Evolutionary conservation across 2,329 filamentous ascomycete genomes (phyloP).

Genomic region (Fusarium siculi): DNA sequence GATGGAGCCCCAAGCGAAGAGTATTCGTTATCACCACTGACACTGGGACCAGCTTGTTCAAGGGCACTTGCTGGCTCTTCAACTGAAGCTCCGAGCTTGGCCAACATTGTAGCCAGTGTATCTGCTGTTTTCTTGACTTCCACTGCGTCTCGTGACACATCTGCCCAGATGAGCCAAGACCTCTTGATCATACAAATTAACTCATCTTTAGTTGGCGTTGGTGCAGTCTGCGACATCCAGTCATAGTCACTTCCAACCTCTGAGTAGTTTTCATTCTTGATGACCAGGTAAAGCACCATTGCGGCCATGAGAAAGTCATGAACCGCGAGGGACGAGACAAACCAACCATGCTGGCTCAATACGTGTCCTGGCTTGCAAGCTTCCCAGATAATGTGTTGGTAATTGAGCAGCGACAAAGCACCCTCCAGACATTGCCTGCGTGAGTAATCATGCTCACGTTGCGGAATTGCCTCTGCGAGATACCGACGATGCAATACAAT

Average conservation of each 20-base stretch:
- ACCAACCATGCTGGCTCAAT: conserved; percentile 64
- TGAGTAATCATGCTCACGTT: conserved; percentile 62
- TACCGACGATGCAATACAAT: conserved; percentile 67
- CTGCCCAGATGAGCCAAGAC: conserved; percentile 58
- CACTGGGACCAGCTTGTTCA: background rate
- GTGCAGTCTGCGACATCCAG: conserved; percentile 49
- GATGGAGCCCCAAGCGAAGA: conserved; percentile 34
- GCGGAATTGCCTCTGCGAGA: conserved; percentile 55
- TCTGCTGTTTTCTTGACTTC: conserved; percentile 60
- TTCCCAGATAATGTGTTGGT: conserved; percentile 60
- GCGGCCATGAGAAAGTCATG: conserved; percentile 71
- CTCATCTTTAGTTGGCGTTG: conserved; percentile 50
- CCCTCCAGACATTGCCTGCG: conserved; percentile 61
- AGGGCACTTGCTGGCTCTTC: conserved; percentile 17
- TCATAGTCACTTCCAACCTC: conserved; percentile 49
- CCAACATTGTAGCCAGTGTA: conserved; percentile 58
- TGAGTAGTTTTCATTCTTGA: conserved; percentile 56
- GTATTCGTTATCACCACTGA: conserved; percentile 18
- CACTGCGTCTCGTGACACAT: conserved; percentile 49
- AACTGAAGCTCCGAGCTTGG: conserved; percentile 52
- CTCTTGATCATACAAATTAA: conserved; percentile 54
- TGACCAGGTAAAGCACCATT: conserved; percentile 67
- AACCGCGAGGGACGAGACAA: conserved; percentile 65
- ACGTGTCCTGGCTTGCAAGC: conserved; percentile 64
- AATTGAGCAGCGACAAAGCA: conserved; percentile 59